Percentiles rank a stretch among this genome's conserved stretches.
These are phyloP conservation scores for Pyropia haitanensis DNA, from an alignment of 23 red algal genomes.

Conservation along the genomic window DNA sequence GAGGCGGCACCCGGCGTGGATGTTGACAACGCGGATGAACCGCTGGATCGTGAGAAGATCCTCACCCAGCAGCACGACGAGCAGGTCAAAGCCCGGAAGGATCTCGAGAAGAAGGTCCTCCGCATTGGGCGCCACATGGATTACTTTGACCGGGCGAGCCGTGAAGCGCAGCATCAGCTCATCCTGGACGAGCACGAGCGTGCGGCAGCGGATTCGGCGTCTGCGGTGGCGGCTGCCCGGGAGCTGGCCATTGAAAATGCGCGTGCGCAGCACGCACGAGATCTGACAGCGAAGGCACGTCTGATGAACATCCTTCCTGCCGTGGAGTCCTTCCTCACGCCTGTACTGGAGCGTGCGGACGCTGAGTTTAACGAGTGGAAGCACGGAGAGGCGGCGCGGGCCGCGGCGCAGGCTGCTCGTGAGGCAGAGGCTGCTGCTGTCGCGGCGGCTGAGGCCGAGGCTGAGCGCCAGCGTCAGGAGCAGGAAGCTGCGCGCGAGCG, in stretches of 20 bases:
- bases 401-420: conserved; percentile 39
- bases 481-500: conserved; percentile 25
- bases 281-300: conserved; percentile 52
- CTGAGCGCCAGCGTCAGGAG: conserved; percentile 36
- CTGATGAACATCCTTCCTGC: conserved; percentile 32
- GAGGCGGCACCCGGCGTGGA: conserved; percentile 25
- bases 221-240: conserved; percentile 20
- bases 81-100: conserved; percentile 52
- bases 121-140: conserved; percentile 62
- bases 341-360: conserved; percentile 40
- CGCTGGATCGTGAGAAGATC: conserved; percentile 40
- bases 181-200: conserved; percentile 30
- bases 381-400: conserved; percentile 34
- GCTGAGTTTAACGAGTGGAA: conserved; percentile 43
- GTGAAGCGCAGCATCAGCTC: conserved; percentile 66
- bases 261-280: conserved; percentile 33
- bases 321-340: conserved; percentile 17
- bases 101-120: conserved; percentile 62
- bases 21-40: conserved; percentile 1
- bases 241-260: conserved; percentile 35
- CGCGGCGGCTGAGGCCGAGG: conserved; percentile 32
- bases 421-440: conserved; percentile 46
- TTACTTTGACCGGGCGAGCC: conserved; percentile 69
- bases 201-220: conserved; percentile 23
- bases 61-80: conserved; percentile 81